A percentile compares a stretch with the other conserved stretches of the same genome.
Conservation (phyloP, 495 filamentous ascomycete genomes). For the Neurospora sp. region DNA sequence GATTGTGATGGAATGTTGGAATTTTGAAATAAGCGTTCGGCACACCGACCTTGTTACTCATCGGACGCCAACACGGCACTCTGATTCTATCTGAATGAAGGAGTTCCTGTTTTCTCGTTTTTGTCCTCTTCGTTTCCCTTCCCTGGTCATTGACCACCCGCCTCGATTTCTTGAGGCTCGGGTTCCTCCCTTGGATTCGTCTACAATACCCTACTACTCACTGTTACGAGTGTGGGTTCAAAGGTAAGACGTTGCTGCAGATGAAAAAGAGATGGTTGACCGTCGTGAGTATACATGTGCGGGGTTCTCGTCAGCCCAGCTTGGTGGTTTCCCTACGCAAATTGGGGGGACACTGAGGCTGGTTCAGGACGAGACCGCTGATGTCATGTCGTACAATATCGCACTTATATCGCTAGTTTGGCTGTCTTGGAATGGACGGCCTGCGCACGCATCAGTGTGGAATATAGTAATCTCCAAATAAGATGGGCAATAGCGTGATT, state of each 20-base stretch:
- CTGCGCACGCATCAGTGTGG: neutral
- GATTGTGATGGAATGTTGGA: slow-evolving; percentile 50
- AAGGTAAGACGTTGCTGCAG: neutral
- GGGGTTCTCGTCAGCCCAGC: neutral
- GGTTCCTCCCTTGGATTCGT: neutral
- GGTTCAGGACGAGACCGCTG: neutral
- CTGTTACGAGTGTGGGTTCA: neutral
- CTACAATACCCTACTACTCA: neutral
- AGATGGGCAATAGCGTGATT: neutral
- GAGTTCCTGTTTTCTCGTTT: slow-evolving; percentile 14
- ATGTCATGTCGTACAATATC: neutral
- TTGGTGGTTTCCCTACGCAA: neutral
- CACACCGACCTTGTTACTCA: slow-evolving; percentile 93
- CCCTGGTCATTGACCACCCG: neutral
- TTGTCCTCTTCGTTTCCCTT: slow-evolving; percentile 1
- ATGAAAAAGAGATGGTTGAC: neutral
- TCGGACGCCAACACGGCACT: slow-evolving; percentile 98
- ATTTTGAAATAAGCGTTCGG: slow-evolving; percentile 98
- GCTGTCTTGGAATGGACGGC: neutral
- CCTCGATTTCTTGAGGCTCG: neutral
- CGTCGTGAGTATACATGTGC: neutral
- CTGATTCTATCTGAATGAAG: slow-evolving; percentile 52
- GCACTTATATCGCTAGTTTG: neutral
- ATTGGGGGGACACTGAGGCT: neutral
- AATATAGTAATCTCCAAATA: neutral